Evolutionary conservation across 169 alveolate genomes (phyloP), one percentile per base, ranked within the genome.

Genomic region (Cryptosporidium tyzzeri): DNA sequence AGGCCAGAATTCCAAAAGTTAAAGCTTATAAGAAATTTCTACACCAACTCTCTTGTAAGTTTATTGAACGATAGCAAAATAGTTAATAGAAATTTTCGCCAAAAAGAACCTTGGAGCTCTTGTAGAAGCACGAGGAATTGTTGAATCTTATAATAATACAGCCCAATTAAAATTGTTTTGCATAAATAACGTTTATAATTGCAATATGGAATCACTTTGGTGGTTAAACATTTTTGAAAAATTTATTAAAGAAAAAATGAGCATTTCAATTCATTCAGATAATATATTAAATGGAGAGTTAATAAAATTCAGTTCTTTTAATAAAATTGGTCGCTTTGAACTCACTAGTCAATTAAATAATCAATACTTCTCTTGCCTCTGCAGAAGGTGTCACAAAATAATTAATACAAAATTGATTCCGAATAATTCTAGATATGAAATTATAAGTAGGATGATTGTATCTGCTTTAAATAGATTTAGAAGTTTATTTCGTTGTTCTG

Each of bases 161-260:
- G n/a, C 26, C 23, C 89, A 80, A 67, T n/a, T 80, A 21, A 80
- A 80, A 45, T 41, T 59, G 26, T 21, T 80, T 12, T 61, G 18
- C 10, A 31, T 80, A 39, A 80, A 29, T 62, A 44, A 31, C 21
- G 80, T 80, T n/a, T 23, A 33, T 21, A 33, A 80, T 39, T 14
- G 16, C 37, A 80, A 80, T 50, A 26, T 31, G 6, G 89, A 80
- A 61, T 80, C 89, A 6, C 68, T 80, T 37, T 80, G 89, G 89
- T 80, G 89, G 89, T 18, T 62, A 26, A 80, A 41, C 6, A 37
- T 80, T 3, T 80, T 59, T 41, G 84, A 70, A 45, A 45, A 18
- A 39, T 18, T 26, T 0, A 70, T 23, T 23, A 70, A 18, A 48
- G 12, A 71, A 51, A 16, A 50, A 21, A 12, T 31, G 8, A 8